phyloP scores from a whole-genome alignment of 768 basidiomycete species.

The Gautieria morchelliformis region DNA sequence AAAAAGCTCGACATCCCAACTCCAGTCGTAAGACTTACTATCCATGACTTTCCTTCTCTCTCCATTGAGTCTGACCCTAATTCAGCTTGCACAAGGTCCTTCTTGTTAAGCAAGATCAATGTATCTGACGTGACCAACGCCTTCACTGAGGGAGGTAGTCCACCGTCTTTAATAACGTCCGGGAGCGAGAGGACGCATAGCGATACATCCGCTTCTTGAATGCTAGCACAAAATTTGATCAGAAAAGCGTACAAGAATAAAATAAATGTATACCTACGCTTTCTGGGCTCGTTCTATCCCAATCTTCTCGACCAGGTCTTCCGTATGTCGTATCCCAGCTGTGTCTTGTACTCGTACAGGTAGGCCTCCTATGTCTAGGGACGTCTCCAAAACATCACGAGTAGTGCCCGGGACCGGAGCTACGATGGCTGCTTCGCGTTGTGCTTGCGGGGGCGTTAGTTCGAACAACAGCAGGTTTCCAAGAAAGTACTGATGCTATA shows the following conservation, averaged over 20 bases:
- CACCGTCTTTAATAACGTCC: conserved; percentile 17
- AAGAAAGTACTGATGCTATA: not conserved
- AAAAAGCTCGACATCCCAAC: conserved; percentile 53
- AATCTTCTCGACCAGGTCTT: conserved; percentile 66
- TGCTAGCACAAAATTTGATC: conserved; percentile 28
- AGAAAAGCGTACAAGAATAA: not conserved
- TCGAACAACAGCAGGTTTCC: not conserved
- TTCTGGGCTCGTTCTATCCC: conserved; percentile 67
- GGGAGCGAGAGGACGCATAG: conserved; percentile 77
- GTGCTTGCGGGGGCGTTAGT: conserved; percentile 37
- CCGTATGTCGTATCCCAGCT: conserved; percentile 66
- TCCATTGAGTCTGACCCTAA: not conserved
- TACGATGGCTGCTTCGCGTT: conserved; percentile 83
- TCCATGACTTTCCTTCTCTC: conserved; percentile 35
- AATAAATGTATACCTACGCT: conserved; percentile 36
- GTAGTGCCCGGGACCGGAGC: conserved; percentile 85
- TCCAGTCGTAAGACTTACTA: conserved; percentile 49
- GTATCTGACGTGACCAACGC: conserved; percentile 47
- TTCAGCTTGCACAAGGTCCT: conserved; percentile 37
- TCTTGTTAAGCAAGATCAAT: conserved; percentile 71
- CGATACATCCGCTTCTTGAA: conserved; percentile 56
- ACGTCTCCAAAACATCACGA: conserved; percentile 75
- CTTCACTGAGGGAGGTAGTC: conserved; percentile 38
- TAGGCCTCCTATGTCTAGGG: conserved; percentile 80
- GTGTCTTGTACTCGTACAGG: conserved; percentile 80